A percentile compares a stretch with the other conserved stretches of the same genome.
These are phyloP conservation scores for Trichocomaceae sp. DNA, from an alignment of 2,329 filamentous ascomycete genomes.

Conservation along the genomic window DNA sequence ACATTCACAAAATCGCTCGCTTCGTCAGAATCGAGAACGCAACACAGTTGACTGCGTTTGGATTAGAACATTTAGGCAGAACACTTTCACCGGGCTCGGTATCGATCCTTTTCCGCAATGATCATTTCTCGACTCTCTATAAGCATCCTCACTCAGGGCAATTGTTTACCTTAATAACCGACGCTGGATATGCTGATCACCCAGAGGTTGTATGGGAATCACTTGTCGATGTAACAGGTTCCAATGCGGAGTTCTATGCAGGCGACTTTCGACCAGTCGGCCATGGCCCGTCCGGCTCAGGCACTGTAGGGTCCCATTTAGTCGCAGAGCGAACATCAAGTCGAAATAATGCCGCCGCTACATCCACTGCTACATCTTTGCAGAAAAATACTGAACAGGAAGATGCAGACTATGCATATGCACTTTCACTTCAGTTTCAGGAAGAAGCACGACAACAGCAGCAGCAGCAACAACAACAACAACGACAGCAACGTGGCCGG, in stretches of 20 bases:
- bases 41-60: slow-evolving; percentile 79
- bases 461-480: slow-evolving; percentile 42
- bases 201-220: slow-evolving; percentile 96
- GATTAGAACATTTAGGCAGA: slow-evolving; percentile 66
- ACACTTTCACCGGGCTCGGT: slow-evolving; percentile 69
- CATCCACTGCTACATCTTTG: slow-evolving; percentile 10
- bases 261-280: slow-evolving; percentile 87
- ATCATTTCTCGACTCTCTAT: slow-evolving; percentile 93
- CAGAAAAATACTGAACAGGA: slow-evolving; percentile 53
- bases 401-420: slow-evolving; percentile 68
- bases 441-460: slow-evolving; percentile 69
- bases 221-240: slow-evolving; percentile 78
- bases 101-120: slow-evolving; percentile 90
- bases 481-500: slow-evolving; percentile 30
- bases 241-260: slow-evolving; percentile 73
- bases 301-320: slow-evolving; percentile 13
- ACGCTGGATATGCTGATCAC: slow-evolving; percentile 80
- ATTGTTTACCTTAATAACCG: slow-evolving; percentile 80
- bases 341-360: slow-evolving; percentile 12
- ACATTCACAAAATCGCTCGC: slow-evolving; percentile 74
- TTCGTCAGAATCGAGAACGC: slow-evolving; percentile 68
- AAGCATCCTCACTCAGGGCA: slow-evolving; percentile 72
- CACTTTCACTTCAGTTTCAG: slow-evolving; percentile 83
- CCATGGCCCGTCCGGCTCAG: slow-evolving; percentile 31
- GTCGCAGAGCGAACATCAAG: slow-evolving; percentile 24